These are phyloP conservation scores for Aspergillus melleus DNA, from an alignment of 2,329 filamentous ascomycete genomes.

Conservation along the genomic window DNA sequence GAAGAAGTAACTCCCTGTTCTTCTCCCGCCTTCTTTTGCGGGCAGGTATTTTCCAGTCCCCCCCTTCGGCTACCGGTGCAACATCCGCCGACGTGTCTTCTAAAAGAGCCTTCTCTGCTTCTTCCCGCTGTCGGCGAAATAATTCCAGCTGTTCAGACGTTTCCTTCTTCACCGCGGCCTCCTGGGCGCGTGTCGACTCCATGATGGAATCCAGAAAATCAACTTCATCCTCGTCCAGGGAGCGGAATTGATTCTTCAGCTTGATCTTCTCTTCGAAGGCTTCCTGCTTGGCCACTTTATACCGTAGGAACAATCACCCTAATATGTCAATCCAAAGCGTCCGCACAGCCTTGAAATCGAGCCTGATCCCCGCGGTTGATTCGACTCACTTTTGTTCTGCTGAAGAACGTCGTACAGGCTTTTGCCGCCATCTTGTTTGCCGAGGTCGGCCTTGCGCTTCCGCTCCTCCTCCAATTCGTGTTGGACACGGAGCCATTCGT, in stretches of 20 bases:
- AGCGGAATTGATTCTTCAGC: slow-evolving; percentile 53
- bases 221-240: slow-evolving; percentile 53
- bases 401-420: slow-evolving; percentile 51
- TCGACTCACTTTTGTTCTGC: slow-evolving; percentile 50
- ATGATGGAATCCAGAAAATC: slow-evolving; percentile 57
- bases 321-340: slow-evolving; percentile 40
- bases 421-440: slow-evolving; percentile 55
- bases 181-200: slow-evolving; percentile 57
- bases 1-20: slow-evolving; percentile 40
- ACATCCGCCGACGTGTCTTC: slow-evolving; percentile 39
- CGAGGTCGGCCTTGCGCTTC: slow-evolving; percentile 45
- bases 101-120: slow-evolving; percentile 53
- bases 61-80: slow-evolving; percentile 35
- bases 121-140: slow-evolving; percentile 61
- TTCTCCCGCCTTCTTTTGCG: slow-evolving; percentile 56
- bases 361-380: neutral
- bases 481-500: slow-evolving; percentile 46
- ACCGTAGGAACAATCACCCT: slow-evolving; percentile 30
- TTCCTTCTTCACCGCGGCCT: slow-evolving; percentile 58
- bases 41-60: slow-evolving; percentile 51
- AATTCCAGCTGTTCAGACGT: slow-evolving; percentile 59
- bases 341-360: slow-evolving; percentile 3
- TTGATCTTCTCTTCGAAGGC: slow-evolving; percentile 53
- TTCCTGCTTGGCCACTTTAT: slow-evolving; percentile 51
- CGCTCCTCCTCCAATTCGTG: slow-evolving; percentile 49